Evolutionary conservation across 179 eudicot species (phyloP).

Genomic region (Beta macrorhiza): DNA sequence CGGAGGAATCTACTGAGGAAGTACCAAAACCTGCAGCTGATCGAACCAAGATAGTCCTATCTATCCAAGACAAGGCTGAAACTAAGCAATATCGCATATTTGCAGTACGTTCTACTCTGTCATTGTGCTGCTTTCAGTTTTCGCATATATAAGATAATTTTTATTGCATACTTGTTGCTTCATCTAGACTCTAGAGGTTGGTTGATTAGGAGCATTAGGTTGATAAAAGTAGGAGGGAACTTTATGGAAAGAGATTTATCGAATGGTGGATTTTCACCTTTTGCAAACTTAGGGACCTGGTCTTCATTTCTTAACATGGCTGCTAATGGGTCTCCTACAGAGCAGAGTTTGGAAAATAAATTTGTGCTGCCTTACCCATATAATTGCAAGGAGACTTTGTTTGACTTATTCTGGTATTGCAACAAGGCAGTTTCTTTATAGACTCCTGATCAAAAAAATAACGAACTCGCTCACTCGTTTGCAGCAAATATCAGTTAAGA

Average conservation of each 20-base stretch:
- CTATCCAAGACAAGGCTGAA: constrained; percentile 69
- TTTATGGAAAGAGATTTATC: neutral
- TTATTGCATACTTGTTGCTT: neutral
- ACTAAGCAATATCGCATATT: constrained; percentile 55
- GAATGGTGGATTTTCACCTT: neutral
- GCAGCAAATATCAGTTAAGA: no score
- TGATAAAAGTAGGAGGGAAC: neutral
- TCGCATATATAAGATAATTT: no score
- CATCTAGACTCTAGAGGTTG: neutral
- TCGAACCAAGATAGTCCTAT: constrained; percentile 61
- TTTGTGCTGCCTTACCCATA: neutral
- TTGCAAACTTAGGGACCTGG: no score
- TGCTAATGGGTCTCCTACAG: neutral
- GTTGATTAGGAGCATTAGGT: no score
- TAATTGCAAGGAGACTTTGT: neutral
- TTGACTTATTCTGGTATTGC: neutral
- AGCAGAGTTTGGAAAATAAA: neutral
- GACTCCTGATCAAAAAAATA: neutral
- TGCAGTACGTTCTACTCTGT: constrained; percentile 39
- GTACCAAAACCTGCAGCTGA: constrained; percentile 37
- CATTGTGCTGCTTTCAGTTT: neutral
- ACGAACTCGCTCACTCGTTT: neutral
- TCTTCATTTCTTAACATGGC: neutral
- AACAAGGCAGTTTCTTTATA: neutral
- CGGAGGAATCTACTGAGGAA: constrained; percentile 31